Base-by-base conservation (phyloP, 352 stramenopile species). In the Globisporangium uncinulatum region DNA sequence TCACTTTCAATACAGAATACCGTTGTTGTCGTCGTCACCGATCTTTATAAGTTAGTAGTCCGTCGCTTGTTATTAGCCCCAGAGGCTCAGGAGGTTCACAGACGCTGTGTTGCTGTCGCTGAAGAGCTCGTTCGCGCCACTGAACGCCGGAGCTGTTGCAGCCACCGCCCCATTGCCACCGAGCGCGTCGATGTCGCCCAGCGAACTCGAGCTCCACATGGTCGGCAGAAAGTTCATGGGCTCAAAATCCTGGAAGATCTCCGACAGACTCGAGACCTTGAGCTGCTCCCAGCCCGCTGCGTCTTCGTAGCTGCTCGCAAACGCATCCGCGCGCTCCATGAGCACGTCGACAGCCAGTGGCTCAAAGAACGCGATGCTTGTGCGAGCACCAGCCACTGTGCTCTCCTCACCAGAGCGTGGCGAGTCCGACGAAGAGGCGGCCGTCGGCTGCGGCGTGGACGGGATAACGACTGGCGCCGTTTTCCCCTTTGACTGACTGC, bases 171-270 rank as follows among this genome's bases (percentile, higher is more conserved):
- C n/a, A n/a, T n/a, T n/a, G 49, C 49, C 24, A 11, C 66, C 61
- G 46, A 80, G 62, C 45, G 69, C 64, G 41, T 80, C 58, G n/a
- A 64, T 42, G 58, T 63, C 57, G 34, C 53, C 73, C 14, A 83
- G 66, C 51, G 73, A 83, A 50, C 74, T 76, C 34, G 73, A 79
- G 53, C 73, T 83, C 73, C 73, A 83, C 66, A 76, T 73, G 13
- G 73, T 55, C 11, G 73, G 65, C 4, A 61, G 8, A 10, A 74
- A 65, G n/a, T 58, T 60, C 55, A 63, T 61, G 9, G 68, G 73
- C 31, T 82, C 72, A 59, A 70, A 78, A 36, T 76, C 73, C n/a
- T 69, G 46, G 44, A 83, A 77, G 43, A 79, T 73, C 57, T 82
- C 66, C 59, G 66, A 67, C 37, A 81, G 52, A 21, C 63, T 70